A percentile compares a stretch with the other conserved stretches of the same genome.
Evolutionary conservation across 2,329 filamentous ascomycete genomes (phyloP).

Genomic region (Ramularia endophylla): DNA sequence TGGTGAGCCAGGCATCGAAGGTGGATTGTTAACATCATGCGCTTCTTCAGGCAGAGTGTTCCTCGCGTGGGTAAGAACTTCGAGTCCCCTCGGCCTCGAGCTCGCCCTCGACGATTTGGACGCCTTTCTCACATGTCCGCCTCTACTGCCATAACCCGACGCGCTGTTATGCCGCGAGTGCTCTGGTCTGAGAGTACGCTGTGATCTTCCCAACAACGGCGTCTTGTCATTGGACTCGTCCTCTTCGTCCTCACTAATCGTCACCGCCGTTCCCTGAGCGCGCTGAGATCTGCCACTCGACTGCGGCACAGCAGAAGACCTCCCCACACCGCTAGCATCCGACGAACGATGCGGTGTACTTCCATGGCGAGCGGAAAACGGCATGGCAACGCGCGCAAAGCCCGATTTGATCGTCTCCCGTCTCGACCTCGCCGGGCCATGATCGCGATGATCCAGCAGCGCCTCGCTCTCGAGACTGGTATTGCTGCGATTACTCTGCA

Average conservation of each 20-base stretch:
- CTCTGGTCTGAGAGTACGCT: constrained; percentile 27
- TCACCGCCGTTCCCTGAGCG: constrained; percentile 25
- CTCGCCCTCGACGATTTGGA: constrained; percentile 25
- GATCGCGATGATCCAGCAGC: constrained; percentile 72
- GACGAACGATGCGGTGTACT: constrained; percentile 15
- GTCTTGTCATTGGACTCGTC: constrained; percentile 47
- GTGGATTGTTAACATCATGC: constrained; percentile 60
- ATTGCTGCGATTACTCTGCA: constrained; percentile 54
- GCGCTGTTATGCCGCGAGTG: constrained; percentile 26
- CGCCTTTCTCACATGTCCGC: constrained; percentile 19
- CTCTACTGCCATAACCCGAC: constrained; percentile 26
- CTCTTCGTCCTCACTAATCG: constrained; percentile 46
- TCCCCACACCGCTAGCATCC: constrained; percentile 12
- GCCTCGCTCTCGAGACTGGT: constrained; percentile 79
- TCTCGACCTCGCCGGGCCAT: constrained; percentile 35
- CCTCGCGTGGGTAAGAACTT: constrained; percentile 9
- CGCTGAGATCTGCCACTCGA: constrained; percentile 7
- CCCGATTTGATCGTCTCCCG: constrained; percentile 39
- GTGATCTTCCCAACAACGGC: constrained; percentile 42
- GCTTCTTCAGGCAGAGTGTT: constrained; percentile 10
- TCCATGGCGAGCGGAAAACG: constrained; percentile 15
- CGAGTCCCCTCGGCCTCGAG: constrained; percentile 13
- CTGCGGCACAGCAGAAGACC: too few relatives aligned
- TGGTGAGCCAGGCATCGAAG: constrained; percentile 56
- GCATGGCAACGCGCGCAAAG: constrained; percentile 20